Percentiles rank a stretch among this genome's conserved stretches.
Conservation (phyloP, 495 filamentous ascomycete genomes). For the Podospora conica region DNA sequence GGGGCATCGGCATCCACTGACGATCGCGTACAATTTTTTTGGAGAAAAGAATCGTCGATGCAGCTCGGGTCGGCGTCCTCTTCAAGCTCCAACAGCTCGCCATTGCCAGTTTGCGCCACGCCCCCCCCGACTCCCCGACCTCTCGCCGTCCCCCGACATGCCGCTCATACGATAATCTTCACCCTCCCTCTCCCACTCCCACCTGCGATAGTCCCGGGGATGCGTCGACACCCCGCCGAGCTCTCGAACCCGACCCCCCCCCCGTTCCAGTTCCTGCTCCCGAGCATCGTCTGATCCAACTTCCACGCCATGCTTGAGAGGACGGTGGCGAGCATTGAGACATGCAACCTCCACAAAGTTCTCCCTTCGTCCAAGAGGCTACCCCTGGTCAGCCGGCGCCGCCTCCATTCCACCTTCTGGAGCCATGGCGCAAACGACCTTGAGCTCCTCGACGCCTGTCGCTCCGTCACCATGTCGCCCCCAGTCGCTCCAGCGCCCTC, state of each 20-base stretch:
- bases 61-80: neutral
- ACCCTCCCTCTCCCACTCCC: neutral
- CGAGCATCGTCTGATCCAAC: slow-evolving; percentile 48
- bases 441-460: slow-evolving; percentile 48
- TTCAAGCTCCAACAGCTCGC: neutral
- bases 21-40: slow-evolving; percentile 8
- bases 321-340: slow-evolving; percentile 69
- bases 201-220: neutral
- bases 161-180: neutral
- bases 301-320: slow-evolving; percentile 70
- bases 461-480: slow-evolving; percentile 30
- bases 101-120: neutral
- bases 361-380: slow-evolving; percentile 46
- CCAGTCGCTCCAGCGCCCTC: slow-evolving; percentile 4
- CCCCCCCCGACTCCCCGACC: neutral
- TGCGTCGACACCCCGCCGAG: neutral
- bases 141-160: neutral
- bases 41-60: neutral
- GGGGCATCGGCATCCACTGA: neutral
- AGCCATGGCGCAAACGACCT: slow-evolving; percentile 53
- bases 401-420: slow-evolving; percentile 62
- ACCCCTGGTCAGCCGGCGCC: slow-evolving; percentile 51
- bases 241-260: slow-evolving; percentile 17
- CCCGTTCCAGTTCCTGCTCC: slow-evolving; percentile 79
- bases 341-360: slow-evolving; percentile 59